Evolutionary conservation across 208 protist species (phyloP).

Genomic region (Leishmania amazonensis): DNA sequence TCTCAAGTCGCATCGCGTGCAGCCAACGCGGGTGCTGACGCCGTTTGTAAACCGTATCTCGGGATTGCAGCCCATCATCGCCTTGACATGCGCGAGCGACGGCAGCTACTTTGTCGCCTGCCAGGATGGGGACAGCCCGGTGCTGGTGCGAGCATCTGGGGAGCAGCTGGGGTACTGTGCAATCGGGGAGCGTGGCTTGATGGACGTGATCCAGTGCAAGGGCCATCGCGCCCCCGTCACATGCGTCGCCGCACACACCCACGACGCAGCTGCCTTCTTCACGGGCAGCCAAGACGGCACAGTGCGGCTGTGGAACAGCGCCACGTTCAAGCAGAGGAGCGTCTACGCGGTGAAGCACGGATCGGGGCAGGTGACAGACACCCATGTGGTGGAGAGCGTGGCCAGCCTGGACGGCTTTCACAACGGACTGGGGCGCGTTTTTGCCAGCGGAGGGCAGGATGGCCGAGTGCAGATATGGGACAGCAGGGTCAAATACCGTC

Average conservation of each 20-base stretch:
- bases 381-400: slow-evolving; percentile 69
- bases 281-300: slow-evolving; percentile 75
- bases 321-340: slow-evolving; percentile 46
- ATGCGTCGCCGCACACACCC: slow-evolving; percentile 44
- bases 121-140: slow-evolving; percentile 77
- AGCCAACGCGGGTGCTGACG: slow-evolving; percentile 71
- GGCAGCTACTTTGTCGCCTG: slow-evolving; percentile 73
- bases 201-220: slow-evolving; percentile 76
- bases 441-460: slow-evolving; percentile 71
- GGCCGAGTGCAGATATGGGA: slow-evolving; percentile 83
- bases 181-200: slow-evolving; percentile 70
- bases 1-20: slow-evolving; percentile 40
- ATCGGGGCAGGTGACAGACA: slow-evolving; percentile 70
- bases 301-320: slow-evolving; percentile 63
- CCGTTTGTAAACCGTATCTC: slow-evolving; percentile 85
- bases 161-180: slow-evolving; percentile 73
- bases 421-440: slow-evolving; percentile 40
- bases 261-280: slow-evolving; percentile 44
- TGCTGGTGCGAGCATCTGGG: slow-evolving; percentile 52
- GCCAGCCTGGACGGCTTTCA: slow-evolving; percentile 19
- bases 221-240: slow-evolving; percentile 77
- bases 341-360: slow-evolving; percentile 78
- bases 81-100: slow-evolving; percentile 44
- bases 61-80: slow-evolving; percentile 75
- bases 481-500: slow-evolving; percentile 66